Base-by-base conservation (phyloP, 495 filamentous ascomycete genomes). In the Sporormia fimetaria region DNA sequence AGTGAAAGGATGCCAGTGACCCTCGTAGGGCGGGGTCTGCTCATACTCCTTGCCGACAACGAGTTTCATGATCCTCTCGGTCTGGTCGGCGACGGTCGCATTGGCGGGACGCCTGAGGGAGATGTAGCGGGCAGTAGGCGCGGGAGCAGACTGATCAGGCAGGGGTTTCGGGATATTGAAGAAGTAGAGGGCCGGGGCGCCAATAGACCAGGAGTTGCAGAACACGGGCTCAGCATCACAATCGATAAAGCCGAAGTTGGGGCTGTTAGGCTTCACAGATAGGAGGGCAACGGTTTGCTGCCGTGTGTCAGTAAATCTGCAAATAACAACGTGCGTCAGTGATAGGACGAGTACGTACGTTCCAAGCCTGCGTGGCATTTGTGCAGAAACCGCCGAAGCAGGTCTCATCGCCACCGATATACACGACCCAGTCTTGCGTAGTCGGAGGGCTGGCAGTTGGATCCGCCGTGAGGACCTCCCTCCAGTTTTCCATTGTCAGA, bases 371-470 rank as follows among this genome's bases (percentile, higher is more conserved):
- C 14, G 74, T 67, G 21, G 68, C 66, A 4, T 59, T 57, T 8
- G 44, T 67, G 57, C 75, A 81, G 43, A 67, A 59, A n/a, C n/a
- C n/a, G 40, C 67, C 85, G 54, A 75, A 84, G 67, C 87, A 95
- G 21, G 84, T 87, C 66, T 80, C 85, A 64, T 94, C 92, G 28
- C 82, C 76, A 35, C 87, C 87, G 1, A 92, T 61, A 55, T 81
- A 73, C 43, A 94, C 65, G 65, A 80, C 74, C 83, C 81, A 94
- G 59, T 87, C 80, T 60, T 81, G 75, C 2, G 80, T 71, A 16
- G 58, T 61, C 3, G 55, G 63, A 18, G 64, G 67, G 33, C 67
- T 65, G 4, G 55, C 64, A 10, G 75, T 59, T 37, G 70, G 63
- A 6, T 78, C 70, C 6, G 80, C 77, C 16, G 63, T 69, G 45